phyloP scores from a whole-genome alignment of 2,329 filamentous ascomycete species.

The Knufia fluminis region DNA sequence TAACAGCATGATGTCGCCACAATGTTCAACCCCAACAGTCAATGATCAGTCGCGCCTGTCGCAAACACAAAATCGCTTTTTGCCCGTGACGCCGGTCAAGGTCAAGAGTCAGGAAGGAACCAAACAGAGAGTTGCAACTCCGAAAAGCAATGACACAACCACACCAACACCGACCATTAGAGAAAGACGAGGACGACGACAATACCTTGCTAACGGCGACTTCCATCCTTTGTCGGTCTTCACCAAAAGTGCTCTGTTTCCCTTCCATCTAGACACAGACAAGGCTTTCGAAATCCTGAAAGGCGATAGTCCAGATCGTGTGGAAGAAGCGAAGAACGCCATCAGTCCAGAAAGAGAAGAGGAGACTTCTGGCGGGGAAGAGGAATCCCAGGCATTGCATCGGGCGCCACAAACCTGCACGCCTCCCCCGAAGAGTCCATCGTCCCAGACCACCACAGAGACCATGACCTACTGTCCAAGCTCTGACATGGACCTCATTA shows the following conservation, averaged over 20 bases:
- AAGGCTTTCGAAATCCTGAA: conserved; percentile 14
- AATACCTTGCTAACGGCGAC: conserved; percentile 5
- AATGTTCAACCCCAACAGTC: not conserved
- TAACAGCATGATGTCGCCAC: not conserved
- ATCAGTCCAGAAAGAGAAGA: not conserved
- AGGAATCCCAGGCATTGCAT: not conserved
- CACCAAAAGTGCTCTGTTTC: conserved; percentile 12
- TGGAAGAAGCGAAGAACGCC: conserved; percentile 6
- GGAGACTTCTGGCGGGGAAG: not conserved
- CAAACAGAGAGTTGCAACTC: not conserved
- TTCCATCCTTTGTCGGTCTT: conserved; percentile 17
- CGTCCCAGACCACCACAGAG: not conserved
- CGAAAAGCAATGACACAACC: not conserved
- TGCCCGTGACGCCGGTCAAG: conserved; percentile 1
- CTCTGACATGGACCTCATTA: conserved; percentile 8
- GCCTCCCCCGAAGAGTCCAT: not conserved
- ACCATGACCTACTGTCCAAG: not conserved
- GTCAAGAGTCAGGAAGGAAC: not conserved
- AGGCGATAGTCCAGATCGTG: conserved; percentile 6
- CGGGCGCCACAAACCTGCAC: not conserved
- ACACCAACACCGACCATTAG: conserved; percentile 1
- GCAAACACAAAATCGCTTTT: not conserved
- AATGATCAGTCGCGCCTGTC: not conserved
- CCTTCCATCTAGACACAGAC: conserved; percentile 17
- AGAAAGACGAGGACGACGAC: conserved; percentile 8